phyloP scores from a whole-genome alignment of 2,329 filamentous ascomycete genomes.

The Lachnellula hyalina region DNA sequence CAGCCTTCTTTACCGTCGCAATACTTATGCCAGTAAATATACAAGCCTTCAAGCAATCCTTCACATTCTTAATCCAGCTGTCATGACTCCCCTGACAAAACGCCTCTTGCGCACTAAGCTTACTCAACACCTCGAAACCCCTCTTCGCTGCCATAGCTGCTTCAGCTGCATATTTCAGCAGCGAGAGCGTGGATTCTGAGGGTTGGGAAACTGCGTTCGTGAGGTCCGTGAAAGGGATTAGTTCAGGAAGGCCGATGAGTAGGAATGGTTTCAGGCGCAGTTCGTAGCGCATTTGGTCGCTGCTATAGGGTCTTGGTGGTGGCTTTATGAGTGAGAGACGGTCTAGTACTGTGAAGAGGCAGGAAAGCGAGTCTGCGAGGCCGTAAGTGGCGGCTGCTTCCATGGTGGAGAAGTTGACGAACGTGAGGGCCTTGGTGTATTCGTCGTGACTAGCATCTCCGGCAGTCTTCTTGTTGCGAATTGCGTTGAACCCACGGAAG shows the following conservation, averaged over 20 bases:
- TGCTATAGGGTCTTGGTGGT: slow-evolving; percentile 47
- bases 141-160: slow-evolving; percentile 38
- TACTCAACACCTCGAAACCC: slow-evolving; percentile 52
- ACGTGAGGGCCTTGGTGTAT: slow-evolving; percentile 45
- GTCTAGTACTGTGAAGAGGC: slow-evolving; percentile 49
- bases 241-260: slow-evolving; percentile 51
- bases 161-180: slow-evolving; percentile 33
- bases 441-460: slow-evolving; percentile 35
- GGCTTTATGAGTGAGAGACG: slow-evolving; percentile 34
- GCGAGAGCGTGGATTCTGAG: slow-evolving; percentile 30
- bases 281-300: slow-evolving; percentile 55
- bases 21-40: slow-evolving; percentile 65
- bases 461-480: slow-evolving; percentile 8
- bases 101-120: slow-evolving; percentile 45
- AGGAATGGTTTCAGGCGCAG: slow-evolving; percentile 68
- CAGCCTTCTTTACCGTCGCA: slow-evolving; percentile 51
- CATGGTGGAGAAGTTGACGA: slow-evolving; percentile 55
- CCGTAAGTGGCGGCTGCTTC: slow-evolving; percentile 58
- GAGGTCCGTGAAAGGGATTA: slow-evolving; percentile 50
- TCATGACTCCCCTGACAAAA: slow-evolving; percentile 54
- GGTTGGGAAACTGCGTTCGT: slow-evolving; percentile 38
- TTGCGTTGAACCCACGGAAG: slow-evolving; percentile 25
- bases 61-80: slow-evolving; percentile 56
- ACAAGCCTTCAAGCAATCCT: slow-evolving; percentile 60
- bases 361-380: slow-evolving; percentile 43